A percentile compares a stretch with the other conserved stretches of the same genome.
Evolutionary conservation across 2,329 filamentous ascomycete genomes (phyloP).

Genomic region (Talaromyces sp.): DNA sequence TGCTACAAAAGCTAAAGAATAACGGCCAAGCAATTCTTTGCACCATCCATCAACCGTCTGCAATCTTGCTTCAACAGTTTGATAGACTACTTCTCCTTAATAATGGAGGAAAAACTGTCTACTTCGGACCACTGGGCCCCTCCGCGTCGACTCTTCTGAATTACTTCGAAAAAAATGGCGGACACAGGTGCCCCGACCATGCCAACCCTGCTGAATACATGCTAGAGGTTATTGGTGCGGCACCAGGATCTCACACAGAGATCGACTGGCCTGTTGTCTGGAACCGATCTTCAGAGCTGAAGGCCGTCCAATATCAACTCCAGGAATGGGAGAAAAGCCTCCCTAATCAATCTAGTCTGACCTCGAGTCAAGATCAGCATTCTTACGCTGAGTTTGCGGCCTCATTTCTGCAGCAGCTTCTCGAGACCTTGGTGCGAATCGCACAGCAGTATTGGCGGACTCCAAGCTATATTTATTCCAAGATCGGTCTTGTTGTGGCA

Average conservation of each 20-base stretch:
- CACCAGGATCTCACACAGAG: conserved; percentile 60
- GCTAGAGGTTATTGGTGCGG: conserved; percentile 58
- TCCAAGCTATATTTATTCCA: conserved; percentile 83
- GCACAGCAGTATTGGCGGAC: conserved; percentile 90
- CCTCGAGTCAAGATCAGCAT: conserved; percentile 33
- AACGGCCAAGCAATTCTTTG: conserved; percentile 86
- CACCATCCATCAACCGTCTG: conserved; percentile 91
- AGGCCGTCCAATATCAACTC: conserved; percentile 50
- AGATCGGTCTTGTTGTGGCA: conserved; percentile 53
- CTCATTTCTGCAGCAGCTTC: conserved; percentile 67
- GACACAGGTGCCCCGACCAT: conserved; percentile 57
- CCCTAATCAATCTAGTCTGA: not conserved
- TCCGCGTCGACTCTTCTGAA: conserved; percentile 58
- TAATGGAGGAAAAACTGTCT: conserved; percentile 65
- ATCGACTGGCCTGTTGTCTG: conserved; percentile 57
- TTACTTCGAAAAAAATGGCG: conserved; percentile 67
- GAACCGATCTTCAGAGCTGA: conserved; percentile 59
- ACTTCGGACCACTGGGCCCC: conserved; percentile 66
- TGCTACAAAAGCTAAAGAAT: conserved; percentile 84
- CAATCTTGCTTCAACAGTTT: conserved; percentile 85
- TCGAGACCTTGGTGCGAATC: conserved; percentile 67
- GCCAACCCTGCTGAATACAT: conserved; percentile 72
- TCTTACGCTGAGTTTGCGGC: conserved; percentile 49
- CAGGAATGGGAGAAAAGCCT: conserved; percentile 31
- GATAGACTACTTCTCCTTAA: conserved; percentile 65